Conservation (phyloP, 345 rosid species). For the Cardamine chenopodiifolia region DNA sequence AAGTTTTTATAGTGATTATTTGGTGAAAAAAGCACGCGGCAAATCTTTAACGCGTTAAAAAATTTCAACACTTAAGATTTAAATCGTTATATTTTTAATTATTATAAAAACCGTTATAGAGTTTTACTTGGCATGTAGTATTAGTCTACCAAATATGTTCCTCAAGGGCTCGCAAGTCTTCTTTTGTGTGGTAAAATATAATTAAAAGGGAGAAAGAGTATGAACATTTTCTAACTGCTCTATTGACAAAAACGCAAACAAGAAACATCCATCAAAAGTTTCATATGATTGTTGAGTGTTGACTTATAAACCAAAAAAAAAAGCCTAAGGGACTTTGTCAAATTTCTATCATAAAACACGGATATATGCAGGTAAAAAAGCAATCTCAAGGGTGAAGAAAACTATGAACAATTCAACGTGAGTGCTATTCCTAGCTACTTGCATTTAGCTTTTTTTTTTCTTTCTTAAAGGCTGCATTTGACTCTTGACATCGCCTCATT, state of each 20-base stretch:
- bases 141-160: background rate
- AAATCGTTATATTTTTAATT: background rate
- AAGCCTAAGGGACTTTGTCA: conserved; percentile 1
- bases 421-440: conserved; percentile 2
- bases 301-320: conserved; percentile 1
- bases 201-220: conserved; percentile 15
- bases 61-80: background rate
- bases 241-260: conserved; percentile 14
- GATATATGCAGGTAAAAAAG: conserved; percentile 36
- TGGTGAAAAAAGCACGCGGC: conserved; percentile 15
- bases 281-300: conserved; percentile 23
- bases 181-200: conserved; percentile 4
- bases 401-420: conserved; percentile 32
- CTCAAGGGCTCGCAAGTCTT: background rate
- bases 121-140: conserved; percentile 26
- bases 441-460: background rate
- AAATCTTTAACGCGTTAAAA: conserved; percentile 28
- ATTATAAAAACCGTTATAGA: background rate
- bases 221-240: conserved; percentile 39
- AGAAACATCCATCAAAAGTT: background rate
- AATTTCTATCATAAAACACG: conserved; percentile 18
- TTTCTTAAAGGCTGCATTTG: background rate
- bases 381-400: conserved; percentile 3
- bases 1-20: background rate
- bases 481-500: conserved; percentile 31